A percentile compares a stretch with the other conserved stretches of the same genome.
phyloP scores from a whole-genome alignment of 1,284 basidiomycete genomes.

The Irpex sp. region DNA sequence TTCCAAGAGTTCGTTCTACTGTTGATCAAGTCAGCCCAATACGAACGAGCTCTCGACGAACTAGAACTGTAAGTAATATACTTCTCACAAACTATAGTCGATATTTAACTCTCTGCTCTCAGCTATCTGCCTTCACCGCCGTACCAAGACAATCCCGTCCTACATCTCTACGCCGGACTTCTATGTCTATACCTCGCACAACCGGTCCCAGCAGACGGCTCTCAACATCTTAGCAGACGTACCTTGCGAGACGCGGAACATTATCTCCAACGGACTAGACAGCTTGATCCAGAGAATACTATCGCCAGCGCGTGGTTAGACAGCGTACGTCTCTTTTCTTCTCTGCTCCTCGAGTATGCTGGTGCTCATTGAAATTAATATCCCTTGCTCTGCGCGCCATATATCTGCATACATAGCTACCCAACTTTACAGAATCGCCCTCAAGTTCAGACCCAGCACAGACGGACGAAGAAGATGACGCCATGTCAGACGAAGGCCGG shows the following conservation, averaged over 20 bases:
- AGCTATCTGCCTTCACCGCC: constrained; percentile 84
- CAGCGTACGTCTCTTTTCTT: constrained; percentile 37
- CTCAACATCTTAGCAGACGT: constrained; percentile 15
- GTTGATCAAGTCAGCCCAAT: constrained; percentile 51
- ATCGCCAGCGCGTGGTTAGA: constrained; percentile 47
- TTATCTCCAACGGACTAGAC: constrained; percentile 57
- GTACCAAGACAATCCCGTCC: constrained; percentile 71
- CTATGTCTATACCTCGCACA: constrained; percentile 59
- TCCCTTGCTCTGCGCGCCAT: too few species aligned
- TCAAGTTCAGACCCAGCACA: constrained; percentile 19
- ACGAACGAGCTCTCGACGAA: constrained; percentile 74
- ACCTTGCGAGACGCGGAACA: constrained; percentile 51
- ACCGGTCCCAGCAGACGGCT: constrained; percentile 10
- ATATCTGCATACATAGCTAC: too few species aligned
- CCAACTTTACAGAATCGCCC: too few species aligned
- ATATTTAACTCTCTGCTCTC: too few species aligned
- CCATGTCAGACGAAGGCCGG: constrained; percentile 6
- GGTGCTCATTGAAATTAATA: too few species aligned
- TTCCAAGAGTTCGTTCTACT: constrained; percentile 70
- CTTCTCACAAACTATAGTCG: too few species aligned
- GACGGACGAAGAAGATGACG: constrained; percentile 41
- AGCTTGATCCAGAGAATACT: constrained; percentile 52
- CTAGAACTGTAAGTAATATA: too few species aligned
- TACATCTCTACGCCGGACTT: constrained; percentile 81
- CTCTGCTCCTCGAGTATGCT: not conserved